A percentile compares a stretch with the other conserved stretches of the same genome.
Evolutionary conservation across 129 eudicot species (phyloP).

Genomic region (Flaveria trinervia): DNA sequence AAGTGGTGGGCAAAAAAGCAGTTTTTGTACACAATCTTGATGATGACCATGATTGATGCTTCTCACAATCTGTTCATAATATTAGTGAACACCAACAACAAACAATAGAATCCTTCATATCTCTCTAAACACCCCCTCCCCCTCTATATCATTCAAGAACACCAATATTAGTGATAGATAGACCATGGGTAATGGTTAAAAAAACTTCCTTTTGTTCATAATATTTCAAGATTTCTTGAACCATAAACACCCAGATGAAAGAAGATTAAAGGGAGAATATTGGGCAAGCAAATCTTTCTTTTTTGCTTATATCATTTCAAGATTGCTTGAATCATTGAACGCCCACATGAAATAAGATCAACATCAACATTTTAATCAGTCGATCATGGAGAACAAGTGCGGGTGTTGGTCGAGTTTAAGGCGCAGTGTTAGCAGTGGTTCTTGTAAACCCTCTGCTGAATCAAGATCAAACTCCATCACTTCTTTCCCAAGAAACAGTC

Average conservation of each 20-base stretch:
- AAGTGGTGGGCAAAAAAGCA: slow-evolving; percentile 63
- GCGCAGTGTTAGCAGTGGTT: slow-evolving; percentile 48
- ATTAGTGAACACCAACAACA: slow-evolving; percentile 28
- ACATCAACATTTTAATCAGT: background rate
- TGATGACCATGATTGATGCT: slow-evolving; percentile 49
- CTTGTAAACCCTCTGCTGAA: slow-evolving; percentile 57
- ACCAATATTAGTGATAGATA: too few relatives aligned
- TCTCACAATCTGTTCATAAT: slow-evolving; percentile 40
- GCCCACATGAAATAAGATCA: slow-evolving; percentile 26
- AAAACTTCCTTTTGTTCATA: too few relatives aligned
- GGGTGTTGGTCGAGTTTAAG: slow-evolving; percentile 86
- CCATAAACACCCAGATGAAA: slow-evolving; percentile 19
- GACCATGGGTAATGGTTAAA: too few relatives aligned
- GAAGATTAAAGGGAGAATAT: background rate
- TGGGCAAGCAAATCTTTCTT: slow-evolving; percentile 14
- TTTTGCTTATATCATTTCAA: background rate
- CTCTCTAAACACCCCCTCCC: background rate
- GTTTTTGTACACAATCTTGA: slow-evolving; percentile 70
- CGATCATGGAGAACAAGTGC: slow-evolving; percentile 61
- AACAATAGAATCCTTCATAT: slow-evolving; percentile 33
- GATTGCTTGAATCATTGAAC: slow-evolving; percentile 17
- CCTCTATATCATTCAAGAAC: too few relatives aligned
- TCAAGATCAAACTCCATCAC: slow-evolving; percentile 50
- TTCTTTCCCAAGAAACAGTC: slow-evolving; percentile 74
- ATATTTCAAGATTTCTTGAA: too few relatives aligned